Evolutionary conservation across 768 basidiomycete species (phyloP).

Genomic region (Serendipita indica): DNA sequence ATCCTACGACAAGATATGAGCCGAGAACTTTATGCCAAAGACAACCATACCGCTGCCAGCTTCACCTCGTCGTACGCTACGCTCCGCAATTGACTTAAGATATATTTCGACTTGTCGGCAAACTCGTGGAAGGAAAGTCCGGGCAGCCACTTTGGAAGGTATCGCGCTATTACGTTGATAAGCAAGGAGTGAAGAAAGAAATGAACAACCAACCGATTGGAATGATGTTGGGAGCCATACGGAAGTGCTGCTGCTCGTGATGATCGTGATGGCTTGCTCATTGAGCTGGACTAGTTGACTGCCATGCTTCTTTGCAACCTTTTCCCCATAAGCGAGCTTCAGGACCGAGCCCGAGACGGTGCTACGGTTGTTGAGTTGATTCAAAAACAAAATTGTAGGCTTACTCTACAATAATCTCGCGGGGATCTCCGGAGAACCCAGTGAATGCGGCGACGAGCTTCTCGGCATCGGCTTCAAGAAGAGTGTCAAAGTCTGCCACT

Average conservation of each 20-base stretch:
- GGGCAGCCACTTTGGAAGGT: slow-evolving; percentile 16
- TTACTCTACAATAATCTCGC: background rate
- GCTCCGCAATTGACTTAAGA: slow-evolving; percentile 28
- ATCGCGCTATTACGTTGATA: slow-evolving; percentile 23
- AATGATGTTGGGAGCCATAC: slow-evolving; percentile 15
- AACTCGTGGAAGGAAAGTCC: slow-evolving; percentile 13
- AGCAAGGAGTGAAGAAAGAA: slow-evolving; percentile 17
- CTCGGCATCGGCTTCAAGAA: slow-evolving; percentile 3
- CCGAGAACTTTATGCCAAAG: background rate
- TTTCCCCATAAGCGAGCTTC: background rate
- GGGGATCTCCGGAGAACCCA: background rate
- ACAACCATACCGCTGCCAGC: slow-evolving; percentile 30
- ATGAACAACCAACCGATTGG: slow-evolving; percentile 14
- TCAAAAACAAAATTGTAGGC: background rate
- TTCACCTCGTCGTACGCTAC: slow-evolving; percentile 32
- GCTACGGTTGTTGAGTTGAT: background rate
- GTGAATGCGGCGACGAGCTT: background rate
- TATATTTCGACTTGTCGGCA: slow-evolving; percentile 13
- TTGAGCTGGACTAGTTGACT: background rate
- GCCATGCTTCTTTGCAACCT: background rate
- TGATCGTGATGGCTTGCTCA: background rate
- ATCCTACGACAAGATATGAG: slow-evolving; percentile 26
- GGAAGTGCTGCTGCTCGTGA: background rate
- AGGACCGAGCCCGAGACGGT: background rate
- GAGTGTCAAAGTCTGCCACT: background rate